Percentiles rank a stretch among this genome's conserved stretches.
Conservation (phyloP, 2,329 filamentous ascomycete genomes). For the Colletotrichum liaoningense region DNA sequence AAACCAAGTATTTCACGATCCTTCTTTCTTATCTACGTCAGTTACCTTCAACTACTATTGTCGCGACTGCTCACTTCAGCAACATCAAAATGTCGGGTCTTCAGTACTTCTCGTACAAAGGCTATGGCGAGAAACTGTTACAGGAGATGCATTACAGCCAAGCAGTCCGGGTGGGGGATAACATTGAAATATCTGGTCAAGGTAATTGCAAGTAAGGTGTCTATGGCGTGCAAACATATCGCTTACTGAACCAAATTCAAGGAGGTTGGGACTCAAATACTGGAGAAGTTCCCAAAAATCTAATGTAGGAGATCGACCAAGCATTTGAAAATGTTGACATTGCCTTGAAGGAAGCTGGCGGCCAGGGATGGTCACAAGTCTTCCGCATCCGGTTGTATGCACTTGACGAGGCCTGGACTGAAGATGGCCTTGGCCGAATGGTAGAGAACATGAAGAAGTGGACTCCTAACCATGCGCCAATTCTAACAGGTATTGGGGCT, state of each 20-base stretch:
- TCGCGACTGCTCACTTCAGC: no score
- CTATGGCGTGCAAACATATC: no score
- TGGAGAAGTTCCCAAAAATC: constrained; percentile 41
- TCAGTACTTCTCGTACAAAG: constrained; percentile 51
- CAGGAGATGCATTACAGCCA: constrained; percentile 50
- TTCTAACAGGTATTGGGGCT: constrained; percentile 57
- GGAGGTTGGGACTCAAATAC: constrained; percentile 32
- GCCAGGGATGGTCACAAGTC: constrained; percentile 60
- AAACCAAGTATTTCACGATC: no score
- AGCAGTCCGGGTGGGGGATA: constrained; percentile 52
- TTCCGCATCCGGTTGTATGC: constrained; percentile 51
- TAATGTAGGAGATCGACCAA: constrained; percentile 51
- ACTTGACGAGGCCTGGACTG: constrained; percentile 40
- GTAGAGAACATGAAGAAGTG: constrained; percentile 51
- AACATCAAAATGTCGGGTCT: constrained; percentile 47
- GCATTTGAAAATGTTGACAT: constrained; percentile 62
- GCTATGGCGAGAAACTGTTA: constrained; percentile 46
- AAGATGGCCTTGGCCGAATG: constrained; percentile 44
- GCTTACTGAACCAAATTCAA: neutral
- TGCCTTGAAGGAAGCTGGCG: constrained; percentile 55
- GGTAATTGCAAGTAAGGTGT: constrained; percentile 34
- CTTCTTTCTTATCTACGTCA: neutral
- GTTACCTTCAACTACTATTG: neutral
- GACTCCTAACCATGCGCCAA: constrained; percentile 53
- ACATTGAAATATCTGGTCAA: constrained; percentile 51